Conservation (phyloP, 345 rosid species). For the Acer negundo region DNA sequence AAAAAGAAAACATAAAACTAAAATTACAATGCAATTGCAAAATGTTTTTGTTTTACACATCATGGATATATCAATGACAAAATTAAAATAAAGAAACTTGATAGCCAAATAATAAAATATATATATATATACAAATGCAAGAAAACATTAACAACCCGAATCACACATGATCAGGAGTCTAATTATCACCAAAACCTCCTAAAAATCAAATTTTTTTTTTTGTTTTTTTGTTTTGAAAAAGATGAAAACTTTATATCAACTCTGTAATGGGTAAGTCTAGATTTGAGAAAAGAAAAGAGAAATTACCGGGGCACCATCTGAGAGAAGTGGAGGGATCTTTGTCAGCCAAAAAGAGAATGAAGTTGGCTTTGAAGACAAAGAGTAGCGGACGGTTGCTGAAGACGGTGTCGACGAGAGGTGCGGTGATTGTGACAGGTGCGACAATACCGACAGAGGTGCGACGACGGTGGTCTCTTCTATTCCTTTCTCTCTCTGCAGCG, state of each 20-base stretch:
- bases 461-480: no score
- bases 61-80: no score
- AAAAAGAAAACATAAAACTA: no score
- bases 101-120: not conserved
- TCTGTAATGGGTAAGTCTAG: no score
- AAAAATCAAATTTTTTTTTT: no score
- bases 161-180: not conserved
- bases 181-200: not conserved
- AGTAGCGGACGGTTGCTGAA: no score
- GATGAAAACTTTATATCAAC: not conserved
- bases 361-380: constrained; percentile 66
- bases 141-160: not conserved
- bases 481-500: no score
- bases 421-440: no score
- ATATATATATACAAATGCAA: not conserved
- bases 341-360: constrained; percentile 84
- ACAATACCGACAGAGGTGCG: no score
- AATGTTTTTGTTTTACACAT: not conserved
- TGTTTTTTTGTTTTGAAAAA: no score
- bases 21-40: not conserved
- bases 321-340: constrained; percentile 69
- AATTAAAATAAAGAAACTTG: not conserved
- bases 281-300: no score
- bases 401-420: no score
- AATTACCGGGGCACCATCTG: constrained; percentile 85